phyloP scores from a whole-genome alignment of 192 early-diverging fungal genomes.

The Umbelopsis sp. region DNA sequence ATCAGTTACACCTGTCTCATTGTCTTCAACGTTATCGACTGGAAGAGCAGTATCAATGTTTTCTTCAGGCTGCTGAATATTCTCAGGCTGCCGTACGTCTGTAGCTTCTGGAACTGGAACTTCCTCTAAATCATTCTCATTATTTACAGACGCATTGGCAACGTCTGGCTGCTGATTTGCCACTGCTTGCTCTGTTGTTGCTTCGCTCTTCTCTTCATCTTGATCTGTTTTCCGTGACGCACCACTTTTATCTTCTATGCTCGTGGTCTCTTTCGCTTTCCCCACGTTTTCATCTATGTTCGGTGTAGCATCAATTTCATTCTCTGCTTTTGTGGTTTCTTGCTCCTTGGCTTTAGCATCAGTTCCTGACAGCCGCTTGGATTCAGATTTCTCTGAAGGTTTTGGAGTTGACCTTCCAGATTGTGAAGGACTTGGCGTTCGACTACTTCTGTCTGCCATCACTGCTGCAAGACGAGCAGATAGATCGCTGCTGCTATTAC shows the following conservation, averaged over 20 bases:
- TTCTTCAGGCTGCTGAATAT: neutral
- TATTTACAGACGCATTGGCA: neutral
- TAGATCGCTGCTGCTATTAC: conserved; percentile 43
- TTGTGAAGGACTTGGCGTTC: conserved; percentile 26
- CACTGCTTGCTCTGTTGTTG: neutral
- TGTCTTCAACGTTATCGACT: neutral
- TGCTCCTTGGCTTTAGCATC: neutral
- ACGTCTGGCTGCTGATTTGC: neutral
- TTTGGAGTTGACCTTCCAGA: conserved; percentile 19
- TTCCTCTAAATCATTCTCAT: neutral
- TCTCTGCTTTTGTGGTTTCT: neutral
- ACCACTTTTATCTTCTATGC: neutral
- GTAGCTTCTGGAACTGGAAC: neutral
- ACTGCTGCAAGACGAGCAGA: conserved; percentile 52
- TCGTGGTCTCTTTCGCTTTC: neutral
- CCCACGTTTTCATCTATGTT: too few relatives aligned
- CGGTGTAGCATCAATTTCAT: neutral
- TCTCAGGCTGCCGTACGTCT: neutral
- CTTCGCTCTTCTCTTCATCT: too few relatives aligned
- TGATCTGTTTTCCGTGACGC: too few relatives aligned
- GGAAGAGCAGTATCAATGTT: neutral
- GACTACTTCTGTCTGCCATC: conserved; percentile 45
- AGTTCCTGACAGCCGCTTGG: neutral
- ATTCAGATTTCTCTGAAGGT: neutral
- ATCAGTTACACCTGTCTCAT: neutral